Evolutionary conservation across 768 basidiomycete genomes (phyloP).

Genomic region (Hygrophorus pudorinus): DNA sequence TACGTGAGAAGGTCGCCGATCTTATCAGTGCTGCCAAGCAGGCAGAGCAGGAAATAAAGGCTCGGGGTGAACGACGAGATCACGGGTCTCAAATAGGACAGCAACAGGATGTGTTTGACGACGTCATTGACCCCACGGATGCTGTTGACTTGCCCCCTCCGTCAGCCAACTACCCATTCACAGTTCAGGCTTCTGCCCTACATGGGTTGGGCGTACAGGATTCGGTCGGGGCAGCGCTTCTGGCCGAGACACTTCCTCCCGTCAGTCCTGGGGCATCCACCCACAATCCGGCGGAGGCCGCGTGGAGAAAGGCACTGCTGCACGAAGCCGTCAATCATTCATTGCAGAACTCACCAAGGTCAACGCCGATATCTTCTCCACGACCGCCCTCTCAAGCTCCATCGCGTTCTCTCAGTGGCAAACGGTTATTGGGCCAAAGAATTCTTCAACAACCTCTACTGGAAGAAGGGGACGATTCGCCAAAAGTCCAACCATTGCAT

Average conservation of each 20-base stretch:
- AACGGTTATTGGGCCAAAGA: slow-evolving; percentile 32
- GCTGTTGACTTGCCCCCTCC: slow-evolving; percentile 70
- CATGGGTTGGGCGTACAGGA: slow-evolving; percentile 67
- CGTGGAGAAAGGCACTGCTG: slow-evolving; percentile 68
- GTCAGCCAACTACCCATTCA: slow-evolving; percentile 59
- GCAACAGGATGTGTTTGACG: slow-evolving; percentile 29
- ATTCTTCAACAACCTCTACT: slow-evolving; percentile 29
- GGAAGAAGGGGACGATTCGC: slow-evolving; percentile 7
- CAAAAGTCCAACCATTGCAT: slow-evolving; percentile 9
- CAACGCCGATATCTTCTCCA: slow-evolving; percentile 5
- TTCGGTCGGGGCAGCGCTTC: slow-evolving; percentile 63
- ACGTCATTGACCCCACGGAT: slow-evolving; percentile 78
- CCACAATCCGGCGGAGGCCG: slow-evolving; percentile 43
- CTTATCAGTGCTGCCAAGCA: slow-evolving; percentile 62
- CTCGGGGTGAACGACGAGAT: slow-evolving; percentile 38
- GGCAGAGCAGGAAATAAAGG: slow-evolving; percentile 62
- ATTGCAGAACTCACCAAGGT: slow-evolving; percentile 39
- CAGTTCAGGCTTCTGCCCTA: slow-evolving; percentile 64
- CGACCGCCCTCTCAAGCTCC: slow-evolving; percentile 5
- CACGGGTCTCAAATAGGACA: slow-evolving; percentile 29
- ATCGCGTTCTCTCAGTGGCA: slow-evolving; percentile 16
- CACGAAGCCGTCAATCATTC: slow-evolving; percentile 75
- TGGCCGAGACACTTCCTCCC: slow-evolving; percentile 69
- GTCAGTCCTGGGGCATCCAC: slow-evolving; percentile 50
- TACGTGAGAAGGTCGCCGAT: slow-evolving; percentile 73